phyloP scores from a whole-genome alignment of 495 filamentous ascomycete species.

The Xylaria castorea region DNA sequence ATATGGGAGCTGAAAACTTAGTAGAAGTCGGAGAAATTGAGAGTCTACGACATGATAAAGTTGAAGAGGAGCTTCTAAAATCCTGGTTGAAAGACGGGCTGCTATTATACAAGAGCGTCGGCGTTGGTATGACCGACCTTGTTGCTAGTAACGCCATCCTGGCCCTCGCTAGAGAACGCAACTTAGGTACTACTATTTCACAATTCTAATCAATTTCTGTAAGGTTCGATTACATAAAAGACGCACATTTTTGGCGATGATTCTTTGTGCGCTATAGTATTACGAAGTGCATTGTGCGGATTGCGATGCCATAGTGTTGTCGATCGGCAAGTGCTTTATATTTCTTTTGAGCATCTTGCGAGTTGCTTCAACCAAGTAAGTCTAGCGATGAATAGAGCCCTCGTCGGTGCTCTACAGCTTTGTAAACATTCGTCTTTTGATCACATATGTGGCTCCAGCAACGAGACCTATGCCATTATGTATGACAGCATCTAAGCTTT shows the following conservation, averaged over 20 bases:
- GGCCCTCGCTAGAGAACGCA: slow-evolving; percentile 66
- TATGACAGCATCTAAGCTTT: no score
- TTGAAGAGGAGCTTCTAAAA: slow-evolving; percentile 53
- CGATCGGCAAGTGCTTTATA: not conserved
- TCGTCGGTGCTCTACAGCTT: not conserved
- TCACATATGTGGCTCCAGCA: not conserved
- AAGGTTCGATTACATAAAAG: not conserved
- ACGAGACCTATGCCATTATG: no score
- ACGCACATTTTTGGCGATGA: no score
- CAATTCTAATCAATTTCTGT: slow-evolving; percentile 53
- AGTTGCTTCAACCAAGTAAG: no score
- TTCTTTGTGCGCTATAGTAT: not conserved
- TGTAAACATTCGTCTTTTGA: not conserved
- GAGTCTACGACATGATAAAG: slow-evolving; percentile 58
- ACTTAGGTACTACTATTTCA: slow-evolving; percentile 68
- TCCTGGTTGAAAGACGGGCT: slow-evolving; percentile 73
- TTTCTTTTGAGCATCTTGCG: not conserved
- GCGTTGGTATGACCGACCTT: slow-evolving; percentile 70
- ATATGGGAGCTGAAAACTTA: slow-evolving; percentile 64
- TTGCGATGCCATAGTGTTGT: not conserved
- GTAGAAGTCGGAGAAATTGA: slow-evolving; percentile 77
- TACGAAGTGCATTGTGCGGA: not conserved
- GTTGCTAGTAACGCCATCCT: slow-evolving; percentile 70
- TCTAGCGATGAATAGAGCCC: not conserved
- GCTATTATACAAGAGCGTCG: slow-evolving; percentile 73